Base-by-base conservation (phyloP, 805 yeast species). In the Metschnikowia sp. region DNA sequence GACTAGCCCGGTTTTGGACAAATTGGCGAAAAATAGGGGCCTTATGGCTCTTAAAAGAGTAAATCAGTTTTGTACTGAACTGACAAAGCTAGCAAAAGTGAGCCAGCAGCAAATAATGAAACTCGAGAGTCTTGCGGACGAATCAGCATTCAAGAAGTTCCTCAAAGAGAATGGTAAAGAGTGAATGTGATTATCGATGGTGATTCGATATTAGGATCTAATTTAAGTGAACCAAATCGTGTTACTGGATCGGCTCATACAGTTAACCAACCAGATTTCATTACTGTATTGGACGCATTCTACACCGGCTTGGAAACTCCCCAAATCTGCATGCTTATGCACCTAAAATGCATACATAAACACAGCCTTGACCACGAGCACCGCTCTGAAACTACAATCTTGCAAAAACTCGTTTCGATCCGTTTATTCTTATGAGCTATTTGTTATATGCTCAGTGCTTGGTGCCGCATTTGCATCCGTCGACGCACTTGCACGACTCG, bases 71-170 rank as follows among this genome's bases (percentile, higher is more conserved):
- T 49, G 60, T 32, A 44, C 45, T 7, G 64, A 64, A 3, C 62
- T 55, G 48, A 57, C 50, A 4, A 63, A 58, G 39, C 58, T 72
- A 13, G 49, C 36, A 29, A 44, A 36, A 5, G 46, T 65, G 39
- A 54, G 63, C 33, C 49, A 47, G 41, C 42, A 39, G 15, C 65
- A 63, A 42, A 49, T 69, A 39, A 49, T 47, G 40, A 54, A 53
- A 32, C 47, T 59, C 46, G 56, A 53, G 37, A 38, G 35, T 9
- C n/a, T 57, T 4, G 44, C 41, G 28, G 48, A 51, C 8, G 52
- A 53, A 15, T 35, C 45, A 28, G 55, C 48, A 10, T 52, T 52
- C 32, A 38, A 37, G 13, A 29, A 30, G 10, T 47, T 49, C 26
- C 48, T 49, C 9, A 39, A 18, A n/a, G 32, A 40, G 10, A 43